A percentile compares a stretch with the other conserved stretches of the same genome.
These are phyloP conservation scores for Parasitella parasitica DNA, from an alignment of 371 early-diverging fungal species.

Conservation along the genomic window DNA sequence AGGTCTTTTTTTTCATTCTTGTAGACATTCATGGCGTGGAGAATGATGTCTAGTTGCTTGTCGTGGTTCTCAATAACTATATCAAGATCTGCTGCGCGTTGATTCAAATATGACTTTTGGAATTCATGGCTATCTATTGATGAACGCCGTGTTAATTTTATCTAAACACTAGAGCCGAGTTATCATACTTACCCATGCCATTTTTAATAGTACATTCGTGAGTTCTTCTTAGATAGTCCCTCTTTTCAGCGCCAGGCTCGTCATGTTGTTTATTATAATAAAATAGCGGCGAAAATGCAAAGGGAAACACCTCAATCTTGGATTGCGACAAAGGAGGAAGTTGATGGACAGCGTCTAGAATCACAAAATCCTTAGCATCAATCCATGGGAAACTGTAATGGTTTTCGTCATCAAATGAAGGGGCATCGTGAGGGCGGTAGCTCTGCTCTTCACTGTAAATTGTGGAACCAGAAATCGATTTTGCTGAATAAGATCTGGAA, in stretches of 20 bases:
- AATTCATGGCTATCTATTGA: slow-evolving; percentile 16
- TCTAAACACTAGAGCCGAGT: not conserved
- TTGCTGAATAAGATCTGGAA: not conserved
- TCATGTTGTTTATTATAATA: slow-evolving; percentile 44
- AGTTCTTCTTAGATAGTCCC: slow-evolving; percentile 26
- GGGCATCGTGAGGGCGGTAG: not conserved
- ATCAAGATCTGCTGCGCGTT: slow-evolving; percentile 15
- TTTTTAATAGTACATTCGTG: slow-evolving; percentile 38
- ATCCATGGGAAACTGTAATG: slow-evolving; percentile 21
- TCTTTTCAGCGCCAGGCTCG: slow-evolving; percentile 20
- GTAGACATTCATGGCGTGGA: not conserved
- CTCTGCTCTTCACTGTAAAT: not conserved
- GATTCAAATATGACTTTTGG: slow-evolving; percentile 14
- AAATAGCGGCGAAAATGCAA: slow-evolving; percentile 54
- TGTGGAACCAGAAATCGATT: not conserved
- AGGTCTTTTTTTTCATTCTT: slow-evolving; percentile 3
- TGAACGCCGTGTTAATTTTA: not conserved
- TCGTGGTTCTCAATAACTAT: slow-evolving; percentile 15
- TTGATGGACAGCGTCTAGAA: slow-evolving; percentile 7
- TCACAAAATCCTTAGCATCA: slow-evolving; percentile 32
- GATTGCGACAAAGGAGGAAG: slow-evolving; percentile 2
- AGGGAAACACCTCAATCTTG: slow-evolving; percentile 45
- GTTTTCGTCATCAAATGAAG: not conserved
- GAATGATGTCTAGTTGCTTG: slow-evolving; percentile 11
- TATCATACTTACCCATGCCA: slow-evolving; percentile 29